phyloP scores from a whole-genome alignment of 345 rosid genomes.

The Rubroshorea leprosula region DNA sequence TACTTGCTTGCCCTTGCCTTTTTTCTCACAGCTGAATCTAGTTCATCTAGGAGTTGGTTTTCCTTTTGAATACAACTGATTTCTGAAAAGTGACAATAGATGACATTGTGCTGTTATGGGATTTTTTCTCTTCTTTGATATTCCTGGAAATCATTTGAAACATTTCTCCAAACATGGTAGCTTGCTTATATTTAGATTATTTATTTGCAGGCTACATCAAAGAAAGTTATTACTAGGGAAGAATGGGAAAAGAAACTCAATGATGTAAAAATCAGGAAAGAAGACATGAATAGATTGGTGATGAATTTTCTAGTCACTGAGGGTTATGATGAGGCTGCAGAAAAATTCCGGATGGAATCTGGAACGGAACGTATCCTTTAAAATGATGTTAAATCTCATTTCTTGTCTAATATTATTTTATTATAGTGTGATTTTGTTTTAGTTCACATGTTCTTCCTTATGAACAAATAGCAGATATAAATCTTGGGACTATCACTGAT shows the following conservation, averaged over 20 bases:
- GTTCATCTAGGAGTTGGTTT: background rate
- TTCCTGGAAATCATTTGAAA: too few species aligned
- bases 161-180: background rate
- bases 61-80: too few species aligned
- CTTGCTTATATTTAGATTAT: conserved; percentile 6
- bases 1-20: too few species aligned
- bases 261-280: conserved; percentile 81
- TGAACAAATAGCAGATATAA: conserved; percentile 76
- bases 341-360: conserved; percentile 81
- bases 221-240: conserved; percentile 67
- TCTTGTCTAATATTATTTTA: background rate
- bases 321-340: conserved; percentile 94
- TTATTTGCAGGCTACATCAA: conserved; percentile 45
- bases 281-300: conserved; percentile 91
- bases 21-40: background rate
- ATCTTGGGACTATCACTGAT: conserved; percentile 86
- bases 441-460: conserved; percentile 33
- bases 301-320: conserved; percentile 98
- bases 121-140: too few species aligned
- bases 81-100: too few species aligned
- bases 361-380: conserved; percentile 89
- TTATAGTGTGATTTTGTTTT: conserved; percentile 1
- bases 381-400: background rate
- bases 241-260: conserved; percentile 96
- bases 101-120: background rate